Evolutionary conservation across 2,329 filamentous ascomycete species (phyloP).

Genomic region (Trichoderma citrinoviride): DNA sequence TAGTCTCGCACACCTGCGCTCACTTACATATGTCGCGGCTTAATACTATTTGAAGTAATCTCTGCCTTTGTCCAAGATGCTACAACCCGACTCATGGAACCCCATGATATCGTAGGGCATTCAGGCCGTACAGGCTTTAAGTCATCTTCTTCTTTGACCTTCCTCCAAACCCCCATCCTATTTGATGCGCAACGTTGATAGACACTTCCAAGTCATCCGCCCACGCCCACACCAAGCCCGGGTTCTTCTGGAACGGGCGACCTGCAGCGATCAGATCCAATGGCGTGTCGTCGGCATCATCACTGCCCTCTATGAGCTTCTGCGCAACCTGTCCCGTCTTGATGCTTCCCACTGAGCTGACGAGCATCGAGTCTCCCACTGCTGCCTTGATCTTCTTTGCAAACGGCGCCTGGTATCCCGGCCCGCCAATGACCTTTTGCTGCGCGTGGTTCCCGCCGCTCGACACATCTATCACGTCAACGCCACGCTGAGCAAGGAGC

Average conservation of each 20-base stretch:
- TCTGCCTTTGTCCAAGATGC: too few relatives aligned
- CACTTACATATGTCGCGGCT: too few relatives aligned
- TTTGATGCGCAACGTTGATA: slow-evolving; percentile 51
- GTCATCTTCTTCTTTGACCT: slow-evolving; percentile 7
- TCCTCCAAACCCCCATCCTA: slow-evolving; percentile 53
- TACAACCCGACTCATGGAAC: background rate
- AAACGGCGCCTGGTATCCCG: slow-evolving; percentile 69
- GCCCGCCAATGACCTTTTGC: slow-evolving; percentile 50
- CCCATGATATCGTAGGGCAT: too few relatives aligned
- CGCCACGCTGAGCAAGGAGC: slow-evolving; percentile 61
- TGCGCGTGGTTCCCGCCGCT: slow-evolving; percentile 61
- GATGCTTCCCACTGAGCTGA: slow-evolving; percentile 51
- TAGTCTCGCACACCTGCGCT: too few relatives aligned
- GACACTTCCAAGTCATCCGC: slow-evolving; percentile 51
- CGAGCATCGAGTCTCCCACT: slow-evolving; percentile 57
- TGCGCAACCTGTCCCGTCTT: slow-evolving; percentile 45
- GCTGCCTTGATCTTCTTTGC: slow-evolving; percentile 68
- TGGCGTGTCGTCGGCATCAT: background rate
- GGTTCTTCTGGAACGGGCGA: slow-evolving; percentile 58
- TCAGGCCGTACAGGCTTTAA: too few relatives aligned
- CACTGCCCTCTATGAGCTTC: slow-evolving; percentile 41
- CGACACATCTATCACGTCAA: slow-evolving; percentile 74
- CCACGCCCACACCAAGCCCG: slow-evolving; percentile 54
- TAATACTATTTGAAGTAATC: too few relatives aligned
- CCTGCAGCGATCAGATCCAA: slow-evolving; percentile 52